Conservation (phyloP, 306 rosid genomes). For the Medicago ruthenica region DNA sequence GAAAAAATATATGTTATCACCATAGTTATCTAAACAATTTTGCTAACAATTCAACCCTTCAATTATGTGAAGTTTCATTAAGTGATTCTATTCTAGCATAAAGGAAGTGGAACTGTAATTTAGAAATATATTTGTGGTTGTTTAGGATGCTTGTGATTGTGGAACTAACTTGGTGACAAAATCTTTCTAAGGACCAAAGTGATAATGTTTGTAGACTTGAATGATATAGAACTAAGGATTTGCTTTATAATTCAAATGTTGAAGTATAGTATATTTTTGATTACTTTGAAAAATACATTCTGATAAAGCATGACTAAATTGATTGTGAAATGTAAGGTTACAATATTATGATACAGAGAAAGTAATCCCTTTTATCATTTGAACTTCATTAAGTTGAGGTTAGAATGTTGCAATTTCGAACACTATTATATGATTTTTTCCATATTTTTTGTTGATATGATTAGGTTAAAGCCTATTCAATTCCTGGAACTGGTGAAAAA, state of each 20-base stretch:
- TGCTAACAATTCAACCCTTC: background rate
- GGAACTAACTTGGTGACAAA: background rate
- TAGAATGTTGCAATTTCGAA: slow-evolving; percentile 4
- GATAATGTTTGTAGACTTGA: too few relatives aligned
- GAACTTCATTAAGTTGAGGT: slow-evolving; percentile 21
- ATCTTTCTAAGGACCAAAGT: too few relatives aligned
- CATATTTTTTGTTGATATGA: slow-evolving; percentile 7
- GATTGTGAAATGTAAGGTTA: background rate
- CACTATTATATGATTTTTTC: slow-evolving; percentile 27
- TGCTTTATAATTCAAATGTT: background rate
- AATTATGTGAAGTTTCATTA: too few relatives aligned
- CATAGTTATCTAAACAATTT: background rate
- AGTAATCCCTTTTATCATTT: background rate
- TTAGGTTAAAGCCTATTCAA: slow-evolving; percentile 75
- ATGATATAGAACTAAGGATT: too few relatives aligned
- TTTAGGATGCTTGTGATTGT: background rate
- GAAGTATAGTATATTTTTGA: background rate
- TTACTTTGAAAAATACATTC: background rate
- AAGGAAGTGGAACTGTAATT: too few relatives aligned
- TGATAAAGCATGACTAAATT: slow-evolving; percentile 15
- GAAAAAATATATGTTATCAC: background rate
- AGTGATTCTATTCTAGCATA: too few relatives aligned
- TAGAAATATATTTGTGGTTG: too few relatives aligned
- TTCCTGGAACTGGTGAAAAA: slow-evolving; percentile 67
- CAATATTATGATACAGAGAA: background rate